These are phyloP conservation scores for Rutstroemia sydowiana DNA, from an alignment of 2,329 filamentous ascomycete genomes.

Conservation along the genomic window DNA sequence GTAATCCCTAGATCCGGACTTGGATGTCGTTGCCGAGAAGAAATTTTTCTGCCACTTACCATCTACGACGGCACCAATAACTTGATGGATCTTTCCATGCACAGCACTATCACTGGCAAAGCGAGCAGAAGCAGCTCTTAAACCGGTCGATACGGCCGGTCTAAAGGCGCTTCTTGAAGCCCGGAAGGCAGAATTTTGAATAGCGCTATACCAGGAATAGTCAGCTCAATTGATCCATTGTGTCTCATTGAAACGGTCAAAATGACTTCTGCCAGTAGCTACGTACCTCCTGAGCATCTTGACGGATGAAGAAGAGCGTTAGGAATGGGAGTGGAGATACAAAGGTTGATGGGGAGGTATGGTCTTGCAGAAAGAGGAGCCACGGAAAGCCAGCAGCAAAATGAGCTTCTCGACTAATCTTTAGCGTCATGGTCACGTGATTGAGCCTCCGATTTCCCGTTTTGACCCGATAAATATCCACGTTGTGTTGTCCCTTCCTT, in stretches of 20 bases:
- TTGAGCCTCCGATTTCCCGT: conserved; percentile 1
- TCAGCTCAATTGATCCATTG: conserved; percentile 42
- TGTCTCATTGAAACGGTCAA: conserved; percentile 9
- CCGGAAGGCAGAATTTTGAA: conserved; percentile 57
- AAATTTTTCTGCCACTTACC: conserved; percentile 55
- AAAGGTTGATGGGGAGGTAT: conserved; percentile 38
- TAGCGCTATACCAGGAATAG: conserved; percentile 45
- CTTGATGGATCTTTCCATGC: conserved; percentile 66
- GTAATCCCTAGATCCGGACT: conserved; percentile 17
- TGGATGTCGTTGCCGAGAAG: conserved; percentile 20
- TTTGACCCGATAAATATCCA: conserved; percentile 3
- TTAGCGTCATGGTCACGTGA: conserved; percentile 11
- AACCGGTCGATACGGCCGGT: conserved; percentile 49
- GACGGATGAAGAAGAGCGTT: conserved; percentile 61
- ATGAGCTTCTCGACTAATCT: conserved; percentile 32
- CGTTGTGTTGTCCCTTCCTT: not conserved
- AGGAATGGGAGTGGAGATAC: conserved; percentile 50
- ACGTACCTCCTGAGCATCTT: conserved; percentile 82
- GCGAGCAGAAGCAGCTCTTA: conserved; percentile 41
- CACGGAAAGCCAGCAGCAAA: conserved; percentile 14
- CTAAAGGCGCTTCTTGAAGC: conserved; percentile 51
- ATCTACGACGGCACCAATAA: conserved; percentile 99
- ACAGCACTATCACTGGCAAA: conserved; percentile 51
- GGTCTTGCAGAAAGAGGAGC: conserved; percentile 10
- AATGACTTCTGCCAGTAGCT: conserved; percentile 25